Base-by-base conservation (phyloP, 2,329 filamentous ascomycete genomes). In the Phaeosphaeriaceae sp. region DNA sequence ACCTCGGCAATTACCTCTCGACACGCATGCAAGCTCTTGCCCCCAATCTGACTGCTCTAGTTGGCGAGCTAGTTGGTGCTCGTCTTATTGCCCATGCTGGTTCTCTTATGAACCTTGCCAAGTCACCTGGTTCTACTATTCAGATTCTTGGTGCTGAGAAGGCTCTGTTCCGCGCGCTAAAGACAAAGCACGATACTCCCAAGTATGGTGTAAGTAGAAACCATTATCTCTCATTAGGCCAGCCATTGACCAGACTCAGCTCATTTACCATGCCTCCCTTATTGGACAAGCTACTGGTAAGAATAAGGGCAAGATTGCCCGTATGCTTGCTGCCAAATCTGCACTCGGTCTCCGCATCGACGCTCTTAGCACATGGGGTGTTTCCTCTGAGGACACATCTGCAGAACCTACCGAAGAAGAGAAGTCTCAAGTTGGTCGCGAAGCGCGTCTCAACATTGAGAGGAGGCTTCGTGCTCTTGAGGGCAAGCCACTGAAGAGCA, bases 301-400 rank as follows among this genome's bases (percentile, higher is more conserved):
- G 81, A 97, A 97, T 82, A 99, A 99, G 87, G 94, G 94, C 67
- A 99, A 99, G 83, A 96, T 99, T 70, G 94, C 94, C 34, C 90
- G 94, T 83, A 92, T 96, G 81, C 84, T 99, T 54, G 89, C 94
- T 40, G 89, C 93, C 63, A 97, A 97, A 82, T 87, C 93, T 38
- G 91, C 94, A 20, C 85, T 99, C 42, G 92, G 92, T 81, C 82
- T 97, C 40, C 92, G 94, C 77, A 89, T 96, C 41, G 94, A 99
- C 75, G 91, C 94, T 21, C 83, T 95, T 36, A 86, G 87, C 45
- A 89, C 92, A 56, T 91, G 89, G 81, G 84, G 84, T 56, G 82
- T 83, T 38, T 84, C 88, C 48, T 85, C 84, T 52, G 70, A 70
- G 39, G 66, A 67, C 45, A 64, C 63, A 12, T 42, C 54, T n/a